These are phyloP conservation scores for Globisporangium irregulare DNA, from an alignment of 352 stramenopile species.

Conservation along the genomic window DNA sequence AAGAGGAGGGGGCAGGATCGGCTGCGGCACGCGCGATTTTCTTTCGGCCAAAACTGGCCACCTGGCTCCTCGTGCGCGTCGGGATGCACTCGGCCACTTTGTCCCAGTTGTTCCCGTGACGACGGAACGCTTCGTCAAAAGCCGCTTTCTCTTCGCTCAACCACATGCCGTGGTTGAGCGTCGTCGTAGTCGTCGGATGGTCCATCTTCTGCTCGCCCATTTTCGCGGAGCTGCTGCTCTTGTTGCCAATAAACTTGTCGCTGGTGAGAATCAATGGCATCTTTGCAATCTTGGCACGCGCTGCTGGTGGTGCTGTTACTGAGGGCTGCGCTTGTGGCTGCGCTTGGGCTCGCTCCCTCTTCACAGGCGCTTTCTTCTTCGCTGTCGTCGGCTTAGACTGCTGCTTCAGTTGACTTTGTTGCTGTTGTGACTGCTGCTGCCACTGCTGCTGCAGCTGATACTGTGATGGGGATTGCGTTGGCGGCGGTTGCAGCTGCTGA, in stretches of 20 bases:
- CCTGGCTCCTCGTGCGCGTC: neutral
- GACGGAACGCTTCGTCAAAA: neutral
- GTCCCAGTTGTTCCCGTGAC: neutral
- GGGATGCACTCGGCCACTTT: neutral
- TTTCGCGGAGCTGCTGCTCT: neutral
- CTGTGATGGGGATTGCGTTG: neutral
- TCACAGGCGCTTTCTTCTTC: neutral
- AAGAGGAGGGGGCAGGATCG: neutral
- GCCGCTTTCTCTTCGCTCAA: constrained; percentile 1
- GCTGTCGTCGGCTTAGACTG: neutral
- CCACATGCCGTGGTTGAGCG: neutral
- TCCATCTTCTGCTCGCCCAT: neutral
- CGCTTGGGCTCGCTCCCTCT: neutral
- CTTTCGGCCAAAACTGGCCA: neutral
- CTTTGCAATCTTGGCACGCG: neutral
- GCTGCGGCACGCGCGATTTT: neutral
- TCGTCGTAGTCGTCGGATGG: too few species aligned
- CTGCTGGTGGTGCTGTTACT: neutral
- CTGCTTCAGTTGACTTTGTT: neutral
- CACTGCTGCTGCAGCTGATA: neutral
- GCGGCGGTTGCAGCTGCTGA: neutral
- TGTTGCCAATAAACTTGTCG: neutral
- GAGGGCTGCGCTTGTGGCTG: neutral
- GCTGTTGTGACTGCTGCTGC: neutral
- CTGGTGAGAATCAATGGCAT: neutral